Conservation (phyloP, 495 filamentous ascomycete species). For the Xylaria palmicola region DNA sequence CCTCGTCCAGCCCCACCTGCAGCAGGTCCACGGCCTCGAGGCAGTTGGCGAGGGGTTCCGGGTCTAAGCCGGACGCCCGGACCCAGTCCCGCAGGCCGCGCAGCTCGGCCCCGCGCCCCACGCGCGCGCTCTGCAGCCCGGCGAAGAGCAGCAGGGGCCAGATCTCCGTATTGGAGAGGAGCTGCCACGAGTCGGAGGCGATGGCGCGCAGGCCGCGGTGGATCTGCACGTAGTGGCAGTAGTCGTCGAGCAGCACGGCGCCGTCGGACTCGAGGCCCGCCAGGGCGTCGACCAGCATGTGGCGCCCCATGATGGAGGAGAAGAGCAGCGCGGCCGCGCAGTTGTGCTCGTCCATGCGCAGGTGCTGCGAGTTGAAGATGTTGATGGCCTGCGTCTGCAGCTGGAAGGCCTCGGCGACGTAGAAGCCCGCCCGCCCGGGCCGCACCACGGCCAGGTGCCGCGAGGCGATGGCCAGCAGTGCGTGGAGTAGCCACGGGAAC, state of each 20-base stretch:
- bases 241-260: conserved; percentile 27
- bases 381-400: conserved; percentile 38
- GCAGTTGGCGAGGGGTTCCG: background rate
- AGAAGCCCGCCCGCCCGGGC: conserved; percentile 22
- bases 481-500: conserved; percentile 35
- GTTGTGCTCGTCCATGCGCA: conserved; percentile 32
- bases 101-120: background rate
- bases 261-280: conserved; percentile 23
- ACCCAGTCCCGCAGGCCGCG: background rate
- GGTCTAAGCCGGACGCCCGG: background rate
- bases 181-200: conserved; percentile 31
- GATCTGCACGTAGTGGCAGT: conserved; percentile 29
- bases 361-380: conserved; percentile 35
- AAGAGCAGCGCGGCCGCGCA: conserved; percentile 37
- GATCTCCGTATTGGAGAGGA: conserved; percentile 33
- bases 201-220: conserved; percentile 35
- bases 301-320: conserved; percentile 34
- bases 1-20: conserved; percentile 1
- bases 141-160: conserved; percentile 19
- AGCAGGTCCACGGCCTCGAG: background rate
- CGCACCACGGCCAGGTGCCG: conserved; percentile 30
- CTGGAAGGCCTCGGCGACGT: conserved; percentile 28
- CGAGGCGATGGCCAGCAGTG: conserved; percentile 37
- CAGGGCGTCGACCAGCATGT: conserved; percentile 36
- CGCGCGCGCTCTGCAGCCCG: background rate